Evolutionary conservation across 345 rosid genomes (phyloP).

Genomic region (Arabidopsis thaliana): DNA sequence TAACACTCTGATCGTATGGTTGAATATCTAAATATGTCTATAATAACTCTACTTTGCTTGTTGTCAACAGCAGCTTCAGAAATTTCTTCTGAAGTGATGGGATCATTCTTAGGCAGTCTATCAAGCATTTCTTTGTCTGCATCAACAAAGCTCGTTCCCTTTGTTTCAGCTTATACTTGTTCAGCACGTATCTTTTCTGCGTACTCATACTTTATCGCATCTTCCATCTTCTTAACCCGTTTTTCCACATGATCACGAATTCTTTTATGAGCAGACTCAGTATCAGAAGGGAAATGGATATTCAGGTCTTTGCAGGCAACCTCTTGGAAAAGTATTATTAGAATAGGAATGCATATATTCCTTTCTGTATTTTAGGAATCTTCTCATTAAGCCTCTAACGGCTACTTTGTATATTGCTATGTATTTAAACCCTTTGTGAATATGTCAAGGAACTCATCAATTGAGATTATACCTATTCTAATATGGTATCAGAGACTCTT

Average conservation of each 20-base stretch:
- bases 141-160: constrained; percentile 44
- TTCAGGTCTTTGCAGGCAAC: constrained; percentile 43
- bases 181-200: constrained; percentile 45
- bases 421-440: too few species aligned
- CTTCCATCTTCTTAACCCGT: constrained; percentile 60
- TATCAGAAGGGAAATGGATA: constrained; percentile 50
- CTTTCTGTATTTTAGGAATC: too few species aligned
- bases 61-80: background rate
- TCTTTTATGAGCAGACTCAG: constrained; percentile 22
- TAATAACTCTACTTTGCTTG: background rate
- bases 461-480: too few species aligned
- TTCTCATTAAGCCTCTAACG: too few species aligned
- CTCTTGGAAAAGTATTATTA: background rate
- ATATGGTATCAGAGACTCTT: too few species aligned
- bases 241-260: constrained; percentile 62
- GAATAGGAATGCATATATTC: too few species aligned
- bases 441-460: too few species aligned
- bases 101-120: constrained; percentile 49
- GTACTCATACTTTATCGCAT: constrained; percentile 60
- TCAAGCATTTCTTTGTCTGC: constrained; percentile 36
- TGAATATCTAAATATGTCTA: background rate
- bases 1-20: too few species aligned
- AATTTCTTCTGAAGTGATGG: constrained; percentile 21
- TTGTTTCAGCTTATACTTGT: constrained; percentile 47
- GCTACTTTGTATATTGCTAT: too few species aligned